Evolutionary conservation across 1,284 basidiomycete species (phyloP), one percentile per base, ranked within the genome.

Genomic region (Leccinum insolens): DNA sequence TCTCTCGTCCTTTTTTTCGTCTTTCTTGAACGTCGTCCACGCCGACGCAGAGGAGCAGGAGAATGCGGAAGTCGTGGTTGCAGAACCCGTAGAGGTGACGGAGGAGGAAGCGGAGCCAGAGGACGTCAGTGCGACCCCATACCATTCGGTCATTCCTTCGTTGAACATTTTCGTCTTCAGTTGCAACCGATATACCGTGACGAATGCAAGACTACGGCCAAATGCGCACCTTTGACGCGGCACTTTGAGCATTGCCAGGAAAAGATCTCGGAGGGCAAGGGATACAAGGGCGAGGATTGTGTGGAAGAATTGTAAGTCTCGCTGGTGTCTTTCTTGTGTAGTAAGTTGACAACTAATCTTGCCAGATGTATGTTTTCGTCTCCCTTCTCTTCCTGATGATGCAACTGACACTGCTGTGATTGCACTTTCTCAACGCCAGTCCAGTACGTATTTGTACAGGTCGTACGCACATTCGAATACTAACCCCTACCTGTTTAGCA

Each of bases 221-320:
- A 90, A 73, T 97, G 95, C 76, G 86, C 85, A 63, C 82, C 88
- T 59, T 80, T 90, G 70, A 85, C 90, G 60, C 89, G 93, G 79
- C 95, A 98, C 83, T 97, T 97, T 81, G 87, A 92, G 71, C 93
- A 96, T 77, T 98, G 95, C 81, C 87, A 92, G 76, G 92, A 96
- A 80, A 95, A 95, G 82, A 89, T 96, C 64, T 82, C 89, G 69
- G 84, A 82, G 39, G 95, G 95, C 55, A 79, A 95, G 76, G 94
- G 94, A 61, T 94, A 88, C 86, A 89, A 93, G 78, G 88, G 88
- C 71, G 95, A 96, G 84, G 93, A 95, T 78, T 96, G 95, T 78
- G 93, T 96, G 63, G 95, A 95, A 82, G 95, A 96, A 86, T 80
- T 93, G 90, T 93, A 75, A 77, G 84, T 80, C 68, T 34, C 12